Conservation (phyloP, 129 eudicot species). For the Centaurea solstitialis region DNA sequence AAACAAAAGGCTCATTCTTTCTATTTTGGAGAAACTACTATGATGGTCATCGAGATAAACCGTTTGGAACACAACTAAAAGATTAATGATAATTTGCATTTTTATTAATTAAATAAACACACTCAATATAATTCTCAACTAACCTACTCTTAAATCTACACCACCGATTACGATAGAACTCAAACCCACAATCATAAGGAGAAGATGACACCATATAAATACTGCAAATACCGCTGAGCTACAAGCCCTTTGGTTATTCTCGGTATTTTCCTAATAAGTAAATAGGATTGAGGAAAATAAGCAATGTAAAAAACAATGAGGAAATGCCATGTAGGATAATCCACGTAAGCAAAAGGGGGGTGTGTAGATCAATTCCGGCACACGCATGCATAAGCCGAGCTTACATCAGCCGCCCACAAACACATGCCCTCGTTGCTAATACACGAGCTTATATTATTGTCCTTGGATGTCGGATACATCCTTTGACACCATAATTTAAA, state of each 20-base stretch:
- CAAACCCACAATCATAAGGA: no score
- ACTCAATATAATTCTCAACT: background rate
- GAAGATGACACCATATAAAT: no score
- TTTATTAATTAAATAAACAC: background rate
- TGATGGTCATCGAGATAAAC: background rate
- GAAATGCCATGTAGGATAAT: slow-evolving; percentile 26
- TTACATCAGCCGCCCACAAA: slow-evolving; percentile 9
- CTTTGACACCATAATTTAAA: background rate
- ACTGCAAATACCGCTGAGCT: no score
- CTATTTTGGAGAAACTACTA: no score
- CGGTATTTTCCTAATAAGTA: no score
- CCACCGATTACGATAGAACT: no score
- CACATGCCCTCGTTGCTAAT: slow-evolving; percentile 13
- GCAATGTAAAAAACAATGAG: slow-evolving; percentile 9
- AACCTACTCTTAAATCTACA: no score
- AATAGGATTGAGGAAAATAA: background rate
- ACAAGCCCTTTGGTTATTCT: no score
- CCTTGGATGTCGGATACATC: background rate
- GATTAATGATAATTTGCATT: background rate
- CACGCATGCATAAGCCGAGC: slow-evolving; percentile 22
- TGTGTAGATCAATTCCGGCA: slow-evolving; percentile 1
- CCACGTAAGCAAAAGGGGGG: slow-evolving; percentile 17
- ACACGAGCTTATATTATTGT: slow-evolving; percentile 22
- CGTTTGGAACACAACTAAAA: background rate
- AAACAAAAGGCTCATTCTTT: no score